These are phyloP conservation scores for Pichia thaimueangensis DNA, from an alignment of 805 yeast species.

Conservation along the genomic window DNA sequence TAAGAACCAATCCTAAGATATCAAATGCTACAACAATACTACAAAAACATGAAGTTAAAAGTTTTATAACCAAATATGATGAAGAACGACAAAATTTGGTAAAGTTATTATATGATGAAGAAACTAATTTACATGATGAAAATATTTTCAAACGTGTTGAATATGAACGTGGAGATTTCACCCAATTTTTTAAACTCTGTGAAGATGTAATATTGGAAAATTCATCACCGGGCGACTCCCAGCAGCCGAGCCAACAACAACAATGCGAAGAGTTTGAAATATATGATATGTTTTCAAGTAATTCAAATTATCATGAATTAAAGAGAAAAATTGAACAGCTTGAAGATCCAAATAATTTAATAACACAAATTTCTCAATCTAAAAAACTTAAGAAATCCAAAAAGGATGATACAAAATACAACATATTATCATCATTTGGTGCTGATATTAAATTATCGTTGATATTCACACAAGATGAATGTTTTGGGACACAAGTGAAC, in stretches of 20 bases:
- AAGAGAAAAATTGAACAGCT: constrained; percentile 17
- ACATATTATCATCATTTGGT: constrained; percentile 1
- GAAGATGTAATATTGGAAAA: neutral
- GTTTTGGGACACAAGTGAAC: constrained; percentile 59
- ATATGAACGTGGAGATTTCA: constrained; percentile 1
- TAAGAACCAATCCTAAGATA: constrained; percentile 32
- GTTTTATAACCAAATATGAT: constrained; percentile 43
- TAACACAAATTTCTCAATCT: constrained; percentile 34
- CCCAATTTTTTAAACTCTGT: neutral
- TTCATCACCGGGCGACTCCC: neutral
- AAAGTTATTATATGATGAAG: constrained; percentile 9
- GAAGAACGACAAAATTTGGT: constrained; percentile 24
- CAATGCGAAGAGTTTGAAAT: constrained; percentile 16
- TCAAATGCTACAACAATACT: constrained; percentile 45
- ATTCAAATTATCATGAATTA: constrained; percentile 11
- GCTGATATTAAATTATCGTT: constrained; percentile 12
- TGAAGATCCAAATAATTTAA: constrained; percentile 29
- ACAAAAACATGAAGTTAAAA: constrained; percentile 63
- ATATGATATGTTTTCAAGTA: constrained; percentile 28
- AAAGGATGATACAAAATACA: neutral
- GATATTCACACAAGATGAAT: constrained; percentile 55
- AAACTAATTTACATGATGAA: neutral
- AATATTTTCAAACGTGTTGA: constrained; percentile 20
- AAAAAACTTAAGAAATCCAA: neutral
- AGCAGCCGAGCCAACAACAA: no score